Evolutionary conservation across 352 stramenopile genomes (phyloP).

Genomic region (Globisporangium perplexum): DNA sequence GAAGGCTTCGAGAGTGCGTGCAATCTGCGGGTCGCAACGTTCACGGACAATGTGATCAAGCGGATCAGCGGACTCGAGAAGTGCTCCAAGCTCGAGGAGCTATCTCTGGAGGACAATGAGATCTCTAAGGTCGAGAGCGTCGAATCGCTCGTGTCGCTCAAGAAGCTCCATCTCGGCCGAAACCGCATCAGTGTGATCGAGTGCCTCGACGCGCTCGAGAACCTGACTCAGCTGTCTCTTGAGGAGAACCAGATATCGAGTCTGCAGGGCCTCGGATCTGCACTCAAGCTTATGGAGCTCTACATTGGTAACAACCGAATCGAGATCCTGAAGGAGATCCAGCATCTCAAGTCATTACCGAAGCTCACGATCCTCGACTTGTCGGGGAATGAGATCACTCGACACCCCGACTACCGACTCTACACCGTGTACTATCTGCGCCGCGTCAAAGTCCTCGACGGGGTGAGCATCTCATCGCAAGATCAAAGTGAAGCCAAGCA

Average conservation of each 20-base stretch:
- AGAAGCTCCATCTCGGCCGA: constrained; percentile 70
- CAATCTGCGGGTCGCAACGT: constrained; percentile 53
- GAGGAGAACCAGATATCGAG: constrained; percentile 84
- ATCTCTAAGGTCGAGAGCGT: constrained; percentile 66
- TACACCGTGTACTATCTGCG: constrained; percentile 80
- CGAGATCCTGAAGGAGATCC: constrained; percentile 71
- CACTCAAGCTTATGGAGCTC: constrained; percentile 79
- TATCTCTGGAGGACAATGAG: constrained; percentile 76
- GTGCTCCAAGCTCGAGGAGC: constrained; percentile 65
- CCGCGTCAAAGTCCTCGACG: constrained; percentile 81
- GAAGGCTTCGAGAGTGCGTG: constrained; percentile 44
- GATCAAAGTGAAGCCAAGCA: constrained; percentile 80
- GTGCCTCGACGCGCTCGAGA: constrained; percentile 48
- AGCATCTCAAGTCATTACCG: constrained; percentile 72
- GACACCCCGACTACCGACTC: constrained; percentile 58
- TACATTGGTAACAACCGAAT: constrained; percentile 86
- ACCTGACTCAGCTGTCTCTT: constrained; percentile 70
- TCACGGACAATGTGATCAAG: constrained; percentile 69
- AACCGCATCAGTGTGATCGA: constrained; percentile 71
- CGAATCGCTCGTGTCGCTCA: constrained; percentile 44
- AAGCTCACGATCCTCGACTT: constrained; percentile 87
- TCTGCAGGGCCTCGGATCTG: constrained; percentile 46
- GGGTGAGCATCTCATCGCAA: constrained; percentile 62
- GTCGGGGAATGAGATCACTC: constrained; percentile 71
- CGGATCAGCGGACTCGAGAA: constrained; percentile 44